These are phyloP conservation scores for Barbatosphaeria neglecta DNA, from an alignment of 495 filamentous ascomycete species.

Conservation along the genomic window DNA sequence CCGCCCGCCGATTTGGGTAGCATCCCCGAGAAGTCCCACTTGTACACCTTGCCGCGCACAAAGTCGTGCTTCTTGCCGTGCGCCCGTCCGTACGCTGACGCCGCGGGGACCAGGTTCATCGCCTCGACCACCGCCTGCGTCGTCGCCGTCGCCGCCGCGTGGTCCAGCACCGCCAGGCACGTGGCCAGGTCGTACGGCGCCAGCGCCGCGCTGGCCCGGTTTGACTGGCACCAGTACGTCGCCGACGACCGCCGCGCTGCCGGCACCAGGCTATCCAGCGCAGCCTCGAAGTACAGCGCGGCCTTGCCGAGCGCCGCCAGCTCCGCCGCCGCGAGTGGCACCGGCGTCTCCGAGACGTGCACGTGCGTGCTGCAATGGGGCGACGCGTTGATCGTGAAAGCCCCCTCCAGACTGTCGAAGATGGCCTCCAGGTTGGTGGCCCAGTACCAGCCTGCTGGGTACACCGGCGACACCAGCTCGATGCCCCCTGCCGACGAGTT, in stretches of 20 bases:
- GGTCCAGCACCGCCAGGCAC: conserved; percentile 6
- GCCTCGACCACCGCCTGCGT: conserved; percentile 5
- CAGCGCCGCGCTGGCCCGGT: conserved; percentile 7
- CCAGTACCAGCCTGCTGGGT: conserved; percentile 8
- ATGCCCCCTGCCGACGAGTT: conserved; percentile 8
- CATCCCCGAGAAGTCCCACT: conserved; percentile 19
- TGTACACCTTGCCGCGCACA: conserved; percentile 18
- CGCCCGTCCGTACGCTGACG: conserved; percentile 5
- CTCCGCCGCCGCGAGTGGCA: conserved; percentile 4
- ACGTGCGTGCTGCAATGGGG: conserved; percentile 15
- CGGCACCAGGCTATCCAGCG: conserved; percentile 13
- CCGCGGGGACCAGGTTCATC: conserved; percentile 13
- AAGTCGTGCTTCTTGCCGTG: conserved; percentile 11
- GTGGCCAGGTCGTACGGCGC: background rate
- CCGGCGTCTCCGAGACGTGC: conserved; percentile 11
- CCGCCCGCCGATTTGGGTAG: background rate
- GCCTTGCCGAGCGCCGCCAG: conserved; percentile 13
- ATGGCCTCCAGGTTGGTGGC: conserved; percentile 9
- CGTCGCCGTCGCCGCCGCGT: background rate
- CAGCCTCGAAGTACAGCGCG: conserved; percentile 16
- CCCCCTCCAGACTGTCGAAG: conserved; percentile 9
- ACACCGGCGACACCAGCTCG: conserved; percentile 19
- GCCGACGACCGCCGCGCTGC: background rate
- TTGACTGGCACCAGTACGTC: conserved; percentile 16
- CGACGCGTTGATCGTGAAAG: conserved; percentile 4